These are phyloP conservation scores for Xerophyta viscosa DNA, from an alignment of 106 monocot genomes.

Conservation along the genomic window DNA sequence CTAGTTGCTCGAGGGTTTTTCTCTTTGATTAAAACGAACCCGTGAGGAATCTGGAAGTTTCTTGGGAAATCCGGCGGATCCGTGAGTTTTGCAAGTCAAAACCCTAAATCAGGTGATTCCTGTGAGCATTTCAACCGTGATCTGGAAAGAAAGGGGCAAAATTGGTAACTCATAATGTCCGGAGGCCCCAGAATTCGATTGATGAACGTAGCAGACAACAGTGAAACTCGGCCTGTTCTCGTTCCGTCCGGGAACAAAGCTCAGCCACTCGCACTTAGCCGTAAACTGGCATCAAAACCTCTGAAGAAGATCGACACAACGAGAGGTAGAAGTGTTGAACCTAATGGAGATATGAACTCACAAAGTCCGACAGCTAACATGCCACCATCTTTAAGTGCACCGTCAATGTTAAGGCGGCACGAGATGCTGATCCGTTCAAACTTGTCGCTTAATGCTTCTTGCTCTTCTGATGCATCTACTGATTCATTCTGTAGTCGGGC, in stretches of 20 bases:
- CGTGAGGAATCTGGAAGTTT: too few relatives aligned
- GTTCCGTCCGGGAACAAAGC: constrained; percentile 56
- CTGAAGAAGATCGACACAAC: constrained; percentile 19
- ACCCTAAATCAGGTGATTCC: not conserved
- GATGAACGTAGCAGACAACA: constrained; percentile 29
- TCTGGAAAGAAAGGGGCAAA: not conserved
- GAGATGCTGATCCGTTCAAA: constrained; percentile 55
- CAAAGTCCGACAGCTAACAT: not conserved
- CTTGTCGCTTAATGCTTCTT: constrained; percentile 83
- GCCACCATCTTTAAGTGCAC: constrained; percentile 18
- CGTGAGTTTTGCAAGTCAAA: not conserved
- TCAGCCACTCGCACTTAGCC: constrained; percentile 2
- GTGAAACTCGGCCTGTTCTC: constrained; percentile 48
- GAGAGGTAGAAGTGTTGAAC: too few relatives aligned
- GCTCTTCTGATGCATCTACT: constrained; percentile 80
- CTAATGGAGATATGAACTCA: constrained; percentile 13
- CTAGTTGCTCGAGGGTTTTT: too few relatives aligned
- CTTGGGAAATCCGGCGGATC: not conserved
- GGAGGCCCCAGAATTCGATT: constrained; percentile 50
- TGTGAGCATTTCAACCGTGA: constrained; percentile 2
- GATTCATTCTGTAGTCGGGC: constrained; percentile 78
- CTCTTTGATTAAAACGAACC: too few relatives aligned
- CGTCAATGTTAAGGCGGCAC: constrained; percentile 39
- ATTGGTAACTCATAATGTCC: constrained; percentile 24
- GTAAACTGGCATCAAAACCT: constrained; percentile 32